These are phyloP conservation scores for Eucalyptus albens DNA, from an alignment of 345 rosid genomes.

Conservation along the genomic window DNA sequence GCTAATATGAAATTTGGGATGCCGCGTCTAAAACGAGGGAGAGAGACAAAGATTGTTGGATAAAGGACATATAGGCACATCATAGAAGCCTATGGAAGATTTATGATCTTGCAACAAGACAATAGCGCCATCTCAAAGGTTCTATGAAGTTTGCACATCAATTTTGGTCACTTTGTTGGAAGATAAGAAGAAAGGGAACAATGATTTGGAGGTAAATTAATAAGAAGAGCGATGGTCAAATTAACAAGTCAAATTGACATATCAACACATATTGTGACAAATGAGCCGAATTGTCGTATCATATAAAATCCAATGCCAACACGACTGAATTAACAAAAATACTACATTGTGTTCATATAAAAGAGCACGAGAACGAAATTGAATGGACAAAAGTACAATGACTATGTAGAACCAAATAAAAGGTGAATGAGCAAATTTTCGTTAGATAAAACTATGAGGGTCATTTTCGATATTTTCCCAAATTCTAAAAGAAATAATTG, in stretches of 20 bases:
- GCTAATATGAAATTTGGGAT: rapidly evolving
- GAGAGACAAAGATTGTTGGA: neutral
- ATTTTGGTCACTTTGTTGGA: neutral
- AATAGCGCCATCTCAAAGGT: neutral
- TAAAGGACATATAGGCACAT: neutral
- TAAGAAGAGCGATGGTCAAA: neutral
- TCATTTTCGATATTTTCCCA: neutral
- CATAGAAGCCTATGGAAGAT: neutral
- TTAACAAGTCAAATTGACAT: neutral
- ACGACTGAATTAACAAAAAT: rapidly evolving
- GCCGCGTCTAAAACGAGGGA: neutral
- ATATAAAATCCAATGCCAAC: neutral
- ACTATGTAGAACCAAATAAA: rapidly evolving
- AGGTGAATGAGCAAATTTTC: neutral
- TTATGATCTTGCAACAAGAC: neutral
- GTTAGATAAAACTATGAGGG: neutral
- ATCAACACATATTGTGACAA: neutral
- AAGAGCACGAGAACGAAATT: neutral
- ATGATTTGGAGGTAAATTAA: neutral
- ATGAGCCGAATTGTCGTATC: neutral
- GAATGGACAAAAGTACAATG: neutral
- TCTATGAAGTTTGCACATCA: neutral
- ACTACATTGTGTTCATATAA: neutral
- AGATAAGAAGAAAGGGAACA: neutral
- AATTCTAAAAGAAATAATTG: neutral